These are phyloP conservation scores for Earliella scabrosa DNA, from an alignment of 1,284 basidiomycete species.

Conservation along the genomic window DNA sequence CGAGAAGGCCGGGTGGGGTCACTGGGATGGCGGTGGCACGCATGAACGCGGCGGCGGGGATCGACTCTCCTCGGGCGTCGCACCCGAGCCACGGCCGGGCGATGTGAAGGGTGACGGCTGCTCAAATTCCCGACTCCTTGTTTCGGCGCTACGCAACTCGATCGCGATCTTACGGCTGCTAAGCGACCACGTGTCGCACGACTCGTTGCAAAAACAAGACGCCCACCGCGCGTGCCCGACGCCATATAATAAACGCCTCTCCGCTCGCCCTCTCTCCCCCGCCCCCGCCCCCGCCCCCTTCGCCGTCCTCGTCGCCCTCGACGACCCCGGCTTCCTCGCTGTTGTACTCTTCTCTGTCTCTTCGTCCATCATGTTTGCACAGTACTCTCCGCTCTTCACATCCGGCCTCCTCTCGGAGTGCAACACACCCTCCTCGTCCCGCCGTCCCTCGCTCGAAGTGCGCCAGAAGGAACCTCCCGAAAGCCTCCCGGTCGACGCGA, in stretches of 20 bases:
- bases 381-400: slow-evolving; percentile 64
- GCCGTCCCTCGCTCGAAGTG: slow-evolving; percentile 36
- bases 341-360: background rate
- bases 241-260: slow-evolving; percentile 17
- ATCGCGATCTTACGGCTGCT: slow-evolving; percentile 12
- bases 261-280: background rate
- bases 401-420: slow-evolving; percentile 54
- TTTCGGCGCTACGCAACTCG: slow-evolving; percentile 10
- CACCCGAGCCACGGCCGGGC: slow-evolving; percentile 1
- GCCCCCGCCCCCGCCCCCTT: slow-evolving; percentile 7
- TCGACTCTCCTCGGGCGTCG: background rate
- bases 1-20: too few relatives aligned
- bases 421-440: slow-evolving; percentile 35
- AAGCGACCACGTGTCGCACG: slow-evolving; percentile 14
- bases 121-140: slow-evolving; percentile 12
- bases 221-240: slow-evolving; percentile 3
- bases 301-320: slow-evolving; percentile 13
- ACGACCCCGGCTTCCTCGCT: slow-evolving; percentile 3
- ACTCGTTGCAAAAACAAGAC: background rate
- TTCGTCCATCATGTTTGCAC: slow-evolving; percentile 31
- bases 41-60: background rate
- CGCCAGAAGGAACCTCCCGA: slow-evolving; percentile 34
- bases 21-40: background rate
- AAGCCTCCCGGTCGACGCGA: slow-evolving; percentile 44
- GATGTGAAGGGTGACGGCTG: slow-evolving; percentile 23